Evolutionary conservation across 768 basidiomycete genomes (phyloP).

Genomic region (Tricholomella constricta): DNA sequence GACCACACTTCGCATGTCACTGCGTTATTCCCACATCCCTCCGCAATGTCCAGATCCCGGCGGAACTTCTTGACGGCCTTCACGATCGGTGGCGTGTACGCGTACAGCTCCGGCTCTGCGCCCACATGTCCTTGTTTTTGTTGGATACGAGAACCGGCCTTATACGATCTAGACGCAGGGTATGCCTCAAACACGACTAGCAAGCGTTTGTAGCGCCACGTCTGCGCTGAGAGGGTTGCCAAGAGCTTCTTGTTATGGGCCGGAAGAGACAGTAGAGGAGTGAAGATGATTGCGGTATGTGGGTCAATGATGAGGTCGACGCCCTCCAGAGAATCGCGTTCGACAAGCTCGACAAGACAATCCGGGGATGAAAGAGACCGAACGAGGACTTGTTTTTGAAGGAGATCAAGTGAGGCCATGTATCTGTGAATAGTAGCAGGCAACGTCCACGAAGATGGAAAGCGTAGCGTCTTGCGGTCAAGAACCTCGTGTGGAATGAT

Average conservation of each 20-base stretch:
- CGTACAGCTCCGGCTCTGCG: slow-evolving; percentile 32
- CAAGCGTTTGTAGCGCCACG: slow-evolving; percentile 62
- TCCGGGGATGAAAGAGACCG: slow-evolving; percentile 45
- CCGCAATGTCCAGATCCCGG: slow-evolving; percentile 61
- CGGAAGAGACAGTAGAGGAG: slow-evolving; percentile 32
- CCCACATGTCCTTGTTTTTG: slow-evolving; percentile 1
- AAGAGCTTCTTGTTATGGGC: slow-evolving; percentile 47
- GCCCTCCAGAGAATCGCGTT: slow-evolving; percentile 60
- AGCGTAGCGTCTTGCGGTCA: slow-evolving; percentile 45
- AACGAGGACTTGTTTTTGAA: slow-evolving; percentile 68
- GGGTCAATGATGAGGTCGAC: slow-evolving; percentile 71
- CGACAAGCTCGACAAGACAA: slow-evolving; percentile 59
- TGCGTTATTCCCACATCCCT: slow-evolving; percentile 57
- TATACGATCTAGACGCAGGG: slow-evolving; percentile 44
- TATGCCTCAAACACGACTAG: slow-evolving; percentile 71
- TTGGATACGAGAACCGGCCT: slow-evolving; percentile 14
- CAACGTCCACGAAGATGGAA: slow-evolving; percentile 33
- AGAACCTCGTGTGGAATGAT: slow-evolving; percentile 42
- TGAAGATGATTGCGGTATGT: slow-evolving; percentile 49
- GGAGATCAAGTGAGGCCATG: slow-evolving; percentile 64
- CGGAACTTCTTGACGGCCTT: slow-evolving; percentile 72
- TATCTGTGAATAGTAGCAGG: slow-evolving; percentile 57
- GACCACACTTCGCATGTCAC: slow-evolving; percentile 44
- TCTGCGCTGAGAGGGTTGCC: slow-evolving; percentile 47
- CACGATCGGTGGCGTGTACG: slow-evolving; percentile 66